Conservation (phyloP, 371 early-diverging fungal genomes). For the Funneliformis caledonium region DNA sequence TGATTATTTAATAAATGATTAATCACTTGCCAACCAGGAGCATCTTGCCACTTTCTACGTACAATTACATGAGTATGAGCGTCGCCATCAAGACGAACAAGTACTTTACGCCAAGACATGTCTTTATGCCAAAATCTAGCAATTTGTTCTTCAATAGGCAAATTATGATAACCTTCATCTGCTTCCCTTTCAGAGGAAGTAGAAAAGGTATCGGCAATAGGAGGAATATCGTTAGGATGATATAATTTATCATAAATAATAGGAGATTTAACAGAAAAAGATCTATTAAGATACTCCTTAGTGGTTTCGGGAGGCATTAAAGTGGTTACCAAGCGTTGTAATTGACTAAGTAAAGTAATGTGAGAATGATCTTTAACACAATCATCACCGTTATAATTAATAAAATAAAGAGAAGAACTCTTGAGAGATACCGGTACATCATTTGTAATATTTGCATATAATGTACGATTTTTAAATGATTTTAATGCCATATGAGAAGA, state of each 20-base stretch:
- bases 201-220: not conserved
- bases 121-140: constrained; percentile 48
- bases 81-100: constrained; percentile 46
- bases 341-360: not conserved
- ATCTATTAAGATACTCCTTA: not conserved
- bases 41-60: constrained; percentile 49
- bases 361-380: not conserved
- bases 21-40: constrained; percentile 49
- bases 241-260: constrained; percentile 39
- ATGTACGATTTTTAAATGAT: constrained; percentile 44
- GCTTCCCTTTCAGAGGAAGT: not conserved
- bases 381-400: not conserved
- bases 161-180: not conserved
- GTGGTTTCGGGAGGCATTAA: constrained; percentile 5
- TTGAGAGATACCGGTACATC: constrained; percentile 48
- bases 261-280: not conserved
- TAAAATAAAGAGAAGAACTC: constrained; percentile 42
- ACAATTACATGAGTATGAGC: constrained; percentile 51
- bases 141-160: constrained; percentile 39
- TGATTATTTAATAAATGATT: constrained; percentile 47
- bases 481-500: constrained; percentile 44
- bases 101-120: constrained; percentile 51
- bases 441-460: constrained; percentile 51
- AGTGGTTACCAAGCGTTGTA: not conserved
- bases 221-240: constrained; percentile 27